phyloP scores from a whole-genome alignment of 2,329 filamentous ascomycete species.

The Ambrosiella xylebori region DNA sequence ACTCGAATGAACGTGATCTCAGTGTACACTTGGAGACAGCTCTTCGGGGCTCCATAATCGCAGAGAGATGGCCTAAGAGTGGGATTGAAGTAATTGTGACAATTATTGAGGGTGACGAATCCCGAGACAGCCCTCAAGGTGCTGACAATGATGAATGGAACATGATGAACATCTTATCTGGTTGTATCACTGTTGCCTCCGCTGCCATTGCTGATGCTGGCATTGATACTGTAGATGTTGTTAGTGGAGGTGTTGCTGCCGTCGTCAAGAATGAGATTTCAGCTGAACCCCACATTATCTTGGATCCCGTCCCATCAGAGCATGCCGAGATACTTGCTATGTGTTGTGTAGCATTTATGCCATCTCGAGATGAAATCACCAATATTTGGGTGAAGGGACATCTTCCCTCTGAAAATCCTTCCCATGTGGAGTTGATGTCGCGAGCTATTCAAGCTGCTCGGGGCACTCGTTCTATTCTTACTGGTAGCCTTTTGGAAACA shows the following conservation, averaged over 20 bases:
- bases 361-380: conserved; percentile 74
- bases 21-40: conserved; percentile 84
- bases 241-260: conserved; percentile 77
- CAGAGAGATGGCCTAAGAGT: conserved; percentile 95
- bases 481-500: conserved; percentile 22
- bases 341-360: conserved; percentile 81
- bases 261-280: conserved; percentile 34
- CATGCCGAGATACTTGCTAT: conserved; percentile 62
- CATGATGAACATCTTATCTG: conserved; percentile 77
- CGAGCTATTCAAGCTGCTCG: conserved; percentile 26
- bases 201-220: conserved; percentile 87
- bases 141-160: conserved; percentile 56
- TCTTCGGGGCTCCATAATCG: conserved; percentile 73
- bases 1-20: conserved; percentile 73
- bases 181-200: conserved; percentile 84
- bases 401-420: conserved; percentile 25
- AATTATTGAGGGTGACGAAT: conserved; percentile 82
- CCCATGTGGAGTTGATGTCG: conserved; percentile 22
- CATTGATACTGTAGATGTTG: conserved; percentile 85
- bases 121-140: conserved; percentile 34
- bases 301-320: conserved; percentile 72
- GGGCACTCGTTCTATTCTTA: conserved; percentile 20
- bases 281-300: conserved; percentile 33
- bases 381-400: conserved; percentile 84
- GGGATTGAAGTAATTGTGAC: conserved; percentile 91